These are phyloP conservation scores for Ogataea hybrid DNA, from an alignment of 1,139 yeast species.

Conservation along the genomic window DNA sequence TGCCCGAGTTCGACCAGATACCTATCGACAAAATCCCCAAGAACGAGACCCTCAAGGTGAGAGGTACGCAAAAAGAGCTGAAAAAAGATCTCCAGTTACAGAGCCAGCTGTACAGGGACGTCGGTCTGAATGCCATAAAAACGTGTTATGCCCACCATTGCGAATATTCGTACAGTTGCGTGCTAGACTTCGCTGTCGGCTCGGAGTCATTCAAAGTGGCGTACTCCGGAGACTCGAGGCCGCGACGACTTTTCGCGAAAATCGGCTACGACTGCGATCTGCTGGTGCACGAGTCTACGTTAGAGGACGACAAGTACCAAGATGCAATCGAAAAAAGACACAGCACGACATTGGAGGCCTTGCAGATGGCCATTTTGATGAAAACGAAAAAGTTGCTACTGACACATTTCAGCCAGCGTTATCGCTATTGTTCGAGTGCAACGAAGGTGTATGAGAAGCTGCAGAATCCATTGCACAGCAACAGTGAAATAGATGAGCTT, in stretches of 20 bases:
- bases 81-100: constrained; percentile 28
- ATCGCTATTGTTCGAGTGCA: constrained; percentile 62
- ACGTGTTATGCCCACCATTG: constrained; percentile 86
- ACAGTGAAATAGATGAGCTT: constrained; percentile 19
- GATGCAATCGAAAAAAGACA: constrained; percentile 86
- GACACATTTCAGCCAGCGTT: constrained; percentile 92
- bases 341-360: constrained; percentile 89
- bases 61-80: constrained; percentile 22
- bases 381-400: constrained; percentile 66
- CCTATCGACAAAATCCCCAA: constrained; percentile 21
- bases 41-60: constrained; percentile 11
- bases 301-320: constrained; percentile 73
- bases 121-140: constrained; percentile 34
- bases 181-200: constrained; percentile 47
- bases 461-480: constrained; percentile 17
- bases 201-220: constrained; percentile 60
- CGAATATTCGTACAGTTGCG: constrained; percentile 74
- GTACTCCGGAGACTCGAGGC: constrained; percentile 95
- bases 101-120: constrained; percentile 26
- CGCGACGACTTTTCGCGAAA: constrained; percentile 54
- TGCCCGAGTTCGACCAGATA: constrained; percentile 21
- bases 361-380: constrained; percentile 69
- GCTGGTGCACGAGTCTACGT: constrained; percentile 88
- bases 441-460: constrained; percentile 30
- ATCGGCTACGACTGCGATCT: constrained; percentile 71